phyloP scores from a whole-genome alignment of 169 alveolate species.

The Plasmodium falciparum region DNA sequence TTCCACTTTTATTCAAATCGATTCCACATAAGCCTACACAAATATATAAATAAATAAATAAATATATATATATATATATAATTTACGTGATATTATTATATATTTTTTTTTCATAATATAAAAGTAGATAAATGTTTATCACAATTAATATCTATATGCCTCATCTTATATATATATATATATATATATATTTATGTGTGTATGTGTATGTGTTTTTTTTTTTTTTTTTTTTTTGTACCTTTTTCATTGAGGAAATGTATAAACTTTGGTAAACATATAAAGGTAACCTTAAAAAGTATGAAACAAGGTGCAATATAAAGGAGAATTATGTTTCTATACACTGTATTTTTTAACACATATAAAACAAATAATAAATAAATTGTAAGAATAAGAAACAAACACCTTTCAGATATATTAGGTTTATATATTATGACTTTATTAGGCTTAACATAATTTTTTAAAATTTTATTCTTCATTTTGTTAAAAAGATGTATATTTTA shows the following conservation, averaged over 20 bases:
- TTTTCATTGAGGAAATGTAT: constrained; percentile 60
- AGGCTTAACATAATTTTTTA: neutral
- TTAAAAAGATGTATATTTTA: no score
- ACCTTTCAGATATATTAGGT: constrained; percentile 41
- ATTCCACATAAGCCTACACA: constrained; percentile 75
- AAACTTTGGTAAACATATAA: constrained; percentile 54
- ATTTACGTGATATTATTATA: no score
- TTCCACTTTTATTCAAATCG: constrained; percentile 77
- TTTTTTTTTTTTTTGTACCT: constrained; percentile 9
- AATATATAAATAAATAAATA: neutral
- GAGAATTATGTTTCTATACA: constrained; percentile 52
- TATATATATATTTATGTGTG: no score
- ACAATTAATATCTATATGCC: no score
- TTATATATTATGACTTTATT: constrained; percentile 6
- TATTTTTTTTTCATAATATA: no score
- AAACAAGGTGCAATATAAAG: constrained; percentile 43
- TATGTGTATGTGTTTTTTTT: no score
- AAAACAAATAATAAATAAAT: constrained; percentile 54
- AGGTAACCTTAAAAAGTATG: constrained; percentile 59
- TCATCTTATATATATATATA: no score
- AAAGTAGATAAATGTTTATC: no score
- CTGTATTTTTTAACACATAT: constrained; percentile 40
- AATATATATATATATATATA: neutral
- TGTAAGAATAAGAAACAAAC: constrained; percentile 30
- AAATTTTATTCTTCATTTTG: constrained; percentile 38